Evolutionary conservation across 305 asterid species (phyloP).

Genomic region (Andrographis paniculata): DNA sequence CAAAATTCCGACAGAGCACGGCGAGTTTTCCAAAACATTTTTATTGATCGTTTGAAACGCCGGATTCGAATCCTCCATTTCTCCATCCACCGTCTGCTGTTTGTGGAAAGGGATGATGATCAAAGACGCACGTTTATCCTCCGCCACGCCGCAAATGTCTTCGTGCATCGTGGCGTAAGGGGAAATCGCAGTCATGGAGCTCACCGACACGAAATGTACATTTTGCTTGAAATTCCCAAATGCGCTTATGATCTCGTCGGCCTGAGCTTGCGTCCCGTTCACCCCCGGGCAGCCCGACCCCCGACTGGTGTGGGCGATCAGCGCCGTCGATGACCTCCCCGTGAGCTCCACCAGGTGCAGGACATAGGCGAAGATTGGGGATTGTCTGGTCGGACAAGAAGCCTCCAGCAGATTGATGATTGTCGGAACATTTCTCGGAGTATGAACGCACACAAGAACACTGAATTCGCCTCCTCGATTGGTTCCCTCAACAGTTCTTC

Average conservation of each 20-base stretch:
- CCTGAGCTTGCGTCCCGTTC: slow-evolving; percentile 75
- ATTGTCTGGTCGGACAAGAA: slow-evolving; percentile 55
- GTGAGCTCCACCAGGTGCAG: slow-evolving; percentile 91
- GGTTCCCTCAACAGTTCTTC: slow-evolving; percentile 49
- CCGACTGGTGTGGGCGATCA: slow-evolving; percentile 61
- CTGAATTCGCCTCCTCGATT: slow-evolving; percentile 67
- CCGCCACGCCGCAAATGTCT: slow-evolving; percentile 68
- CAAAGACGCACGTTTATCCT: slow-evolving; percentile 64
- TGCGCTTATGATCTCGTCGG: slow-evolving; percentile 80
- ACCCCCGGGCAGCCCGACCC: slow-evolving; percentile 54
- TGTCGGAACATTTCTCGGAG: slow-evolving; percentile 76
- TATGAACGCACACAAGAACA: slow-evolving; percentile 57
- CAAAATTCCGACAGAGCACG: slow-evolving; percentile 73
- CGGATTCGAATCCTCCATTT: slow-evolving; percentile 68
- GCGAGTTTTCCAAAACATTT: slow-evolving; percentile 61
- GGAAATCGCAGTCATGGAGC: slow-evolving; percentile 30
- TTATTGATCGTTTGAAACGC: slow-evolving; percentile 61
- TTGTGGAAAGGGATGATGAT: slow-evolving; percentile 76
- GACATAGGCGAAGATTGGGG: slow-evolving; percentile 63
- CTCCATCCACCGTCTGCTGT: slow-evolving; percentile 90
- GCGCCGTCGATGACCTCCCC: slow-evolving; percentile 86
- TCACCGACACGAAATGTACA: slow-evolving; percentile 40
- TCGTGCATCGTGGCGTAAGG: slow-evolving; percentile 19
- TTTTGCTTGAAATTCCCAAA: slow-evolving; percentile 76
- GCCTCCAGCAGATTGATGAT: slow-evolving; percentile 78